Base-by-base conservation (phyloP, 1,139 yeast genomes). In the Kluyveromyces sp. region DNA sequence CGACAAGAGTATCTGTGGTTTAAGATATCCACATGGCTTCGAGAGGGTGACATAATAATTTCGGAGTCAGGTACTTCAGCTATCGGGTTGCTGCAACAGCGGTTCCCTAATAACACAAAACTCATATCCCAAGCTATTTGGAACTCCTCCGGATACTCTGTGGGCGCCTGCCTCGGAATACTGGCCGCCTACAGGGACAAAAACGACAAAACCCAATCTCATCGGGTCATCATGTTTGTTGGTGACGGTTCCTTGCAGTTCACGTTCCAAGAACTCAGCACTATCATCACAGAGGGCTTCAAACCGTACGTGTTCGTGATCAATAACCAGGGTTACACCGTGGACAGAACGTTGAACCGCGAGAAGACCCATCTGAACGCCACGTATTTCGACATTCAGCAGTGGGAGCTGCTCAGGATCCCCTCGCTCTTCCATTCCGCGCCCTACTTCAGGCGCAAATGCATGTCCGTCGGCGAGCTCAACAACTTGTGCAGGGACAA, bases 11-110 rank as follows among this genome's bases (percentile, higher is more conserved):
- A 84, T 81, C 69, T 86, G 52, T 86, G 95, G 95, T 76, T 80
- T 47, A 75, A 80, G 59, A 71, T 86, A 38, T 77, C 88, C 7
- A 71, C 77, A 29, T 86, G 89, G 83, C 75, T 86, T 57, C 70
- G 73, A 58, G 80, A 78, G 52, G 88, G 89, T 43, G 95, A 85
- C 67, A 74, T 85, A 42, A 75, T 86, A 47, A 74, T 86, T 49
- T 79, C 92, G 34, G 95, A 86, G 65, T 85, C 94, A 12, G 95
- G 95, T 66, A 85, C 95, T 17, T 82, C 94, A 9, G 85, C 94
- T 7, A 85, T 86, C 56, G 95, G 95, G 63, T 78, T 86, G 48
- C 75, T 81, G 47, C 85, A 80, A 58, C 75, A 92, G 22, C 75
- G 76, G 58, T 84, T 83, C 75, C 94, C 95, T 40, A 68, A 73